Conservation (phyloP, 306 rosid species). For the Pachyrhizus erosus region DNA sequence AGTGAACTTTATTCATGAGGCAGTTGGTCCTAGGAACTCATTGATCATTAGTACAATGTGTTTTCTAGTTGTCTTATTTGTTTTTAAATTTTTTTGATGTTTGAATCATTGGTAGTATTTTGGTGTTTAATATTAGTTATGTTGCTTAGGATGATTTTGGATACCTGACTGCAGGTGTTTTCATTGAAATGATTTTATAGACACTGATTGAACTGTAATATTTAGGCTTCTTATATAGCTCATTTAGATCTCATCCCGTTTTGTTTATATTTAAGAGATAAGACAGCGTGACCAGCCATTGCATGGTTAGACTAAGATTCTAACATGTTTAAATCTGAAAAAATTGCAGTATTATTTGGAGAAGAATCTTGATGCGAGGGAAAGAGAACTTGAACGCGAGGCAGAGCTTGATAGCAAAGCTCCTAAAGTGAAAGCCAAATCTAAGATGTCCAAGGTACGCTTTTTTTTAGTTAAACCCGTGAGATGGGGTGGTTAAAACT, state of each 20-base stretch:
- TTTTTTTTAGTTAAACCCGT: background rate
- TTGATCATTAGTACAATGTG: background rate
- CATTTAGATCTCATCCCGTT: background rate
- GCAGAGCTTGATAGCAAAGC: constrained; percentile 95
- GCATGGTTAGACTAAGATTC: constrained; percentile 32
- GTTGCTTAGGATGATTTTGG: constrained; percentile 2
- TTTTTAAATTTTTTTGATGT: background rate
- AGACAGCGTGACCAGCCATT: background rate
- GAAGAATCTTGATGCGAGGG: constrained; percentile 92
- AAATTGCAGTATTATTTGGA: constrained; percentile 83
- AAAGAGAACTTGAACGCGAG: constrained; percentile 81
- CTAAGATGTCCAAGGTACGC: constrained; percentile 95
- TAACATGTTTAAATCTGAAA: constrained; percentile 41
- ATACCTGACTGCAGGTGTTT: constrained; percentile 4
- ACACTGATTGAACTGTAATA: constrained; percentile 12
- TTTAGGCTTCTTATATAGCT: background rate
- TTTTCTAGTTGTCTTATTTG: constrained; percentile 11
- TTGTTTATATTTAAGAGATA: background rate
- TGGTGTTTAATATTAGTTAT: background rate
- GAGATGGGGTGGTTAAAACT: background rate
- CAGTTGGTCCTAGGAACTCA: constrained; percentile 6
- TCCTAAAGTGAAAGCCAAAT: constrained; percentile 94
- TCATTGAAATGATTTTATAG: constrained; percentile 7
- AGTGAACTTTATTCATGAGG: constrained; percentile 5
- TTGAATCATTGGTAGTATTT: background rate